phyloP scores from a whole-genome alignment of 2,329 filamentous ascomycete genomes.

The Colletotrichum lindemuthianum region DNA sequence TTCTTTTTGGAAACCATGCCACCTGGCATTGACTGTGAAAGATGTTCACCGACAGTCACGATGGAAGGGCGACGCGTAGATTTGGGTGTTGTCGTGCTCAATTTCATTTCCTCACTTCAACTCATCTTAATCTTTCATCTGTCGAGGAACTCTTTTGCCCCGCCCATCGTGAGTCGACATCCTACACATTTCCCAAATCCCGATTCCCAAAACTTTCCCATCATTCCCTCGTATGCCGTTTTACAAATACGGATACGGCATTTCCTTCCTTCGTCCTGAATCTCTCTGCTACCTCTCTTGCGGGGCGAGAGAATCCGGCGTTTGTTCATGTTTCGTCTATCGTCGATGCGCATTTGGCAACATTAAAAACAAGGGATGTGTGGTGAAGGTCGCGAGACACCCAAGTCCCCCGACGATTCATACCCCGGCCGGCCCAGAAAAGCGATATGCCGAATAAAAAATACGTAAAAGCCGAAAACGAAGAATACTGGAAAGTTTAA shows the following conservation, averaged over 20 bases:
- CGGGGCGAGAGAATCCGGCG: neutral
- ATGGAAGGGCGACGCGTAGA: neutral
- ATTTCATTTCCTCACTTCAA: conserved; percentile 31
- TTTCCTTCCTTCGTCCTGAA: too few species aligned
- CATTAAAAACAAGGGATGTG: conserved; percentile 31
- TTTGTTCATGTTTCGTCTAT: conserved; percentile 19
- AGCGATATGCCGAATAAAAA: conserved; percentile 22
- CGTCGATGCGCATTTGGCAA: conserved; percentile 22
- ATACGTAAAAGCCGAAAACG: conserved; percentile 17
- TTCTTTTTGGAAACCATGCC: too few species aligned
- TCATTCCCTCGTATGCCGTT: conserved; percentile 15
- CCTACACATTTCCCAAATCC: conserved; percentile 22
- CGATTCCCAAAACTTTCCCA: conserved; percentile 7
- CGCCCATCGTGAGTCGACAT: conserved; percentile 14
- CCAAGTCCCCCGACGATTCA: neutral
- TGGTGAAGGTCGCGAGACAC: neutral
- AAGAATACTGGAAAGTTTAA: conserved; percentile 8
- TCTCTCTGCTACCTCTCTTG: neutral
- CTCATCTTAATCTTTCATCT: conserved; percentile 12
- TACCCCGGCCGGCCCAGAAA: conserved; percentile 25
- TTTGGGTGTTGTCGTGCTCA: conserved; percentile 19
- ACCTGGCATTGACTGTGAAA: too few species aligned
- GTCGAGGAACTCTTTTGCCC: conserved; percentile 1
- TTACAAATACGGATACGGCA: too few species aligned
- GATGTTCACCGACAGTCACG: neutral